Evolutionary conservation across 2,329 filamentous ascomycete species (phyloP).

Genomic region (Dactylellina cionopaga): DNA sequence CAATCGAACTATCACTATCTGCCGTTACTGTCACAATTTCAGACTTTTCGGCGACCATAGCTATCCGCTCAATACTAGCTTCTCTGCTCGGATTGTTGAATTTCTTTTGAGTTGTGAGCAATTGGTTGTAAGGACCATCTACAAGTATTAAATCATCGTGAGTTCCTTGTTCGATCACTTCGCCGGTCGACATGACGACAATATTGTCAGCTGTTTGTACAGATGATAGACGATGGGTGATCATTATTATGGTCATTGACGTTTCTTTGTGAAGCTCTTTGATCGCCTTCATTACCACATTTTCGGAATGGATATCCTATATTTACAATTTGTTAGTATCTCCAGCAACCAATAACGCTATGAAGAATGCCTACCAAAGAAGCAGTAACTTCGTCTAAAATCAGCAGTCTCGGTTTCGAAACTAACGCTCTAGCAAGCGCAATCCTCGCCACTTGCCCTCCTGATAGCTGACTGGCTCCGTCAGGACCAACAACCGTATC

Average conservation of each 20-base stretch:
- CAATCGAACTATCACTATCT: conserved; percentile 11
- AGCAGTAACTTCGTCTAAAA: conserved; percentile 57
- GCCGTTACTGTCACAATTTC: conserved; percentile 19
- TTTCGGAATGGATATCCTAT: conserved; percentile 49
- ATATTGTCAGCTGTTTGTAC: conserved; percentile 62
- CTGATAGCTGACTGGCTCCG: conserved; percentile 54
- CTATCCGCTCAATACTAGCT: conserved; percentile 37
- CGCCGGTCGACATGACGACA: conserved; percentile 61
- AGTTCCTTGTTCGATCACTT: conserved; percentile 61
- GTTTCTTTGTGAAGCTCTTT: conserved; percentile 50
- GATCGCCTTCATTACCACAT: conserved; percentile 43
- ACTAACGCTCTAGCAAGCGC: conserved; percentile 59
- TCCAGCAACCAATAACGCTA: background rate
- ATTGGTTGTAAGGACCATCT: conserved; percentile 57
- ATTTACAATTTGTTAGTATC: background rate
- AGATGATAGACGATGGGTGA: conserved; percentile 62
- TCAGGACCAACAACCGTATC: conserved; percentile 56
- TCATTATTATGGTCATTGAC: conserved; percentile 61
- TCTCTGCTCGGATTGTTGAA: conserved; percentile 53
- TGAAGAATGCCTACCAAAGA: conserved; percentile 51
- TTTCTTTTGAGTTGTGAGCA: conserved; percentile 61
- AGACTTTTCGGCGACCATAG: conserved; percentile 22
- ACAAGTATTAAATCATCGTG: conserved; percentile 58
- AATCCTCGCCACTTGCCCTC: conserved; percentile 55
- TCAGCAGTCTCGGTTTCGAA: conserved; percentile 53